Evolutionary conservation across 495 filamentous ascomycete species (phyloP), one percentile per base, ranked within the genome.

Genomic region (Astrothelium subdiscretum): DNA sequence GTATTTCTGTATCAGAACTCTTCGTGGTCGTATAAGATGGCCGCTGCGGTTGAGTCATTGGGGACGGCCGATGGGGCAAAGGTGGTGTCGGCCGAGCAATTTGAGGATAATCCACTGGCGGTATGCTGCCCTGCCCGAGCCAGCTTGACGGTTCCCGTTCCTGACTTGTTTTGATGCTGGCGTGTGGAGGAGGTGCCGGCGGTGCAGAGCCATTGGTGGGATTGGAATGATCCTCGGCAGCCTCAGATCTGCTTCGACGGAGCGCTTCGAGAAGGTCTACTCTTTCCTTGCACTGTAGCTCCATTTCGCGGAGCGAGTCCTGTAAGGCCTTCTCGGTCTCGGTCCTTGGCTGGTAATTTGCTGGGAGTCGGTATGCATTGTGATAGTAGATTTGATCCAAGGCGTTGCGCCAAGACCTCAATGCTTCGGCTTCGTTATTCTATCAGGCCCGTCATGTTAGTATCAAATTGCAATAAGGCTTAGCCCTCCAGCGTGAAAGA

Each of bases 341-440:
- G 59, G 84, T 84, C 66, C 83, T 85, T 18, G 90, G 88, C 6
- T 79, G 79, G 69, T 89, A 90, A 65, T 78, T 85, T 32, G 84
- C 77, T 57, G 85, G 82, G 32, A 88, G 77, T 58, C 84, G 84
- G 74, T 86, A 88, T 61, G 89, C 83, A 74, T 94, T 88, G 75
- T 91, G 86, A 68, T 91, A 89, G 70, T 90, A 88, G 62, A 98
- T 94, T 58, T 92, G 89, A 65, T 95, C 89, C 57, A 97, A 87
- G 51, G 91, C 92, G 61, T 85, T 85, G 68, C 84, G 89, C 94
- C 94, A 98, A 68, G 89, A 92, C 67, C 88, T 83, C 67, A 97
- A 82, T 40, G 94, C 94, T 78, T 97, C 94, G 59, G 81, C 80
- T 75, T 97, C 90, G 71, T 97, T 92, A 68, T 91, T 91, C 91